Base-by-base conservation (phyloP, 2,329 filamentous ascomycete genomes). In the Hortaea sp. region DNA sequence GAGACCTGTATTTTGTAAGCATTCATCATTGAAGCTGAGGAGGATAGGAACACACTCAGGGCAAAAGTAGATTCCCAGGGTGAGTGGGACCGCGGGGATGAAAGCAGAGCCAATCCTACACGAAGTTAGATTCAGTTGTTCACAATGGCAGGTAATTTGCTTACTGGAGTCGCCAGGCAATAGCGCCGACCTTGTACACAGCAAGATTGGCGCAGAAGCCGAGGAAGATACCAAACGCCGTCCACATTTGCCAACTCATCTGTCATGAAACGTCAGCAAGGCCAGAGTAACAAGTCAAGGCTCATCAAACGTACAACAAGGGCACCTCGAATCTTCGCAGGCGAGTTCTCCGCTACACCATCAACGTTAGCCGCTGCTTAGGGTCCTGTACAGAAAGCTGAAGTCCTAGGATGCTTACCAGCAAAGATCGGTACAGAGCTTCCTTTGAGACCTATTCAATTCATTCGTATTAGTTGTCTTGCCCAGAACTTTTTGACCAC, bases 191-290 rank as follows among this genome's bases (percentile, higher is more conserved):
- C n/a, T 52, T 50, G 12, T 56, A 43, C 6, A 61, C 50, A 29
- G 55, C 51, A 11, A 54, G 50, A 30, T 52, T 45, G 29, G 67
- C 52, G 39, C 71, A 66, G 13, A 60, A 66, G 4, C 69, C 69
- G 0, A 72, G 58, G 56, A 73, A 69, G 53, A 73, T 73, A 2
- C 69, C 70, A 43, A 71, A 63, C 0, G 62, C 62, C 1, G 62
- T 65, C 62, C 62, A 69, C 42, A 71, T 62, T 43, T 72, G 68
- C 69, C 69, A 73, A 31, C 59, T 61, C 68, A 71, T 72, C 20
- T 20, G 20, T 20, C 20, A 20, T 20, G 20, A 20, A 20, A 20
- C 20, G 20, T 20, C 20, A 20, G 20, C 2, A 20, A 4, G 20
- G 20, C 20, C 20, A 20, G 20, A 20, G 4, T 20, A 20, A 20